These are phyloP conservation scores for Chrysoporthe cubensis DNA, from an alignment of 2,329 filamentous ascomycete genomes.

Conservation along the genomic window DNA sequence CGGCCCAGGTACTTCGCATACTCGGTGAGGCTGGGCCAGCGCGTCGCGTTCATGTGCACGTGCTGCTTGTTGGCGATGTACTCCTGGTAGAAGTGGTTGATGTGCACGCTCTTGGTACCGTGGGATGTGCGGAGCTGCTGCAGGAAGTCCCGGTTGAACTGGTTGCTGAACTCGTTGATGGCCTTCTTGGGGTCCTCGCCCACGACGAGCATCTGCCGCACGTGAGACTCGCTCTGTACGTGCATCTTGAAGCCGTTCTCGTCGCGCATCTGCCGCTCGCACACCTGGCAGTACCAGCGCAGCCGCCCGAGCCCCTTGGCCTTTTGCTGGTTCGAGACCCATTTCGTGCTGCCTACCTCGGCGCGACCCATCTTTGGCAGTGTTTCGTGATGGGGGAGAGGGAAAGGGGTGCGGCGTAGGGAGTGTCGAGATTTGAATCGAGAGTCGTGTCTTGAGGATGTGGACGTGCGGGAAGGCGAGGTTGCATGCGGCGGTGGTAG, in stretches of 20 bases:
- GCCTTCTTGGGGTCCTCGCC: constrained; percentile 85
- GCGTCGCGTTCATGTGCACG: constrained; percentile 91
- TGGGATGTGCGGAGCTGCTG: constrained; percentile 79
- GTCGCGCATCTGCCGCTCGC: constrained; percentile 75
- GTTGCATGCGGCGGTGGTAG: background rate
- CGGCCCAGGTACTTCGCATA: constrained; percentile 85
- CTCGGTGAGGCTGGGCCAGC: constrained; percentile 85
- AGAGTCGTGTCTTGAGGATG: background rate
- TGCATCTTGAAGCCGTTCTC: constrained; percentile 94
- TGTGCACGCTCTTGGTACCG: constrained; percentile 84
- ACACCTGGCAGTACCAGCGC: constrained; percentile 89
- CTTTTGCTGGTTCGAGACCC: constrained; percentile 89
- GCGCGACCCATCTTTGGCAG: constrained; percentile 76
- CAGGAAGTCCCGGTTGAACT: constrained; percentile 82
- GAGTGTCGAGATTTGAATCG: background rate
- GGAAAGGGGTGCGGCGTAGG: background rate
- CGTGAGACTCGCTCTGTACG: constrained; percentile 80
- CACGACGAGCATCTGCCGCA: constrained; percentile 85
- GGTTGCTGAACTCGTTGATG: constrained; percentile 78
- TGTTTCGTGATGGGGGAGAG: constrained; percentile 26
- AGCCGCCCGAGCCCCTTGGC: constrained; percentile 76
- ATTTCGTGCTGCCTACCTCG: constrained; percentile 89
- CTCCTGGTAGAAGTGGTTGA: constrained; percentile 94
- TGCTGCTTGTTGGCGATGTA: constrained; percentile 89
- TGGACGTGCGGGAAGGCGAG: background rate